Conservation (phyloP, 2,329 filamentous ascomycete species). For the Cladosporium colombiae region DNA sequence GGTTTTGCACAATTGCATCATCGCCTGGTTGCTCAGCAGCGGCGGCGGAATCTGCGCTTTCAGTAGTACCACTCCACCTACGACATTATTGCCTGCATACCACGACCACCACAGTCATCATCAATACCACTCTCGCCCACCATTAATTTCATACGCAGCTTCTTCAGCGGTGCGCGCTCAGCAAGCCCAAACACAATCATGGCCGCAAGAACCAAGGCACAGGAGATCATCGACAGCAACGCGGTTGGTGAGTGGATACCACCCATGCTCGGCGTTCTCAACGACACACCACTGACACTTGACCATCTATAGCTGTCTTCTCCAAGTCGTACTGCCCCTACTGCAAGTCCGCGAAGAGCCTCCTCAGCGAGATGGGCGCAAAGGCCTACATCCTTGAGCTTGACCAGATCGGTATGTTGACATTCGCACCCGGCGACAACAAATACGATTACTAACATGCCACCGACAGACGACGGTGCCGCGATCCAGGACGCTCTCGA, state of each 20-base stretch:
- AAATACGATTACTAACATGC: neutral
- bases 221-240: conserved; percentile 86
- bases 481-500: conserved; percentile 81
- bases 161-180: conserved; percentile 61
- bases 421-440: neutral
- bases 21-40: conserved; percentile 12
- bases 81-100: conserved; percentile 1
- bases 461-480: conserved; percentile 68
- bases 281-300: conserved; percentile 13
- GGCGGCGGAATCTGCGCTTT: conserved; percentile 10
- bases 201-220: conserved; percentile 78
- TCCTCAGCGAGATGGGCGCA: conserved; percentile 69
- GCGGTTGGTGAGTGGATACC: conserved; percentile 65
- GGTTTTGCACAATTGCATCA: conserved; percentile 6
- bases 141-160: conserved; percentile 68
- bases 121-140: conserved; percentile 39
- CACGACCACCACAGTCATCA: neutral
- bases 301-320: conserved; percentile 72
- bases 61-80: neutral
- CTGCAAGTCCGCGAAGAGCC: conserved; percentile 76
- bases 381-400: conserved; percentile 79
- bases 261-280: conserved; percentile 3
- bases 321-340: conserved; percentile 97
- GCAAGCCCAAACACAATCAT: conserved; percentile 70
- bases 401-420: conserved; percentile 73